Evolutionary conservation across 495 filamentous ascomycete genomes (phyloP).

Genomic region (Hyaloscypha variabilis): DNA sequence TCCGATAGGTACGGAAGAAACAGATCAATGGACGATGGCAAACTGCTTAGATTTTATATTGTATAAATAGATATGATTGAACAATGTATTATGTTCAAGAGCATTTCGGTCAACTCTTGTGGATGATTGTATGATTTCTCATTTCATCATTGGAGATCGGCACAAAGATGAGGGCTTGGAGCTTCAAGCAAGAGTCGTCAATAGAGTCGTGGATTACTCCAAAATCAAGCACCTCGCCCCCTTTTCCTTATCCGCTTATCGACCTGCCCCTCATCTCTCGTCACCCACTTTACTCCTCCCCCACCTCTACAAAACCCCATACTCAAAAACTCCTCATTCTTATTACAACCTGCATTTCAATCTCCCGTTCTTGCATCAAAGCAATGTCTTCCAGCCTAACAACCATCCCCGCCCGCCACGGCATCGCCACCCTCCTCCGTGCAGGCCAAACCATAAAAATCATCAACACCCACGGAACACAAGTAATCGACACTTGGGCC

Average conservation of each 20-base stretch:
- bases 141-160: no score
- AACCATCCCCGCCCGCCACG: slow-evolving; percentile 45
- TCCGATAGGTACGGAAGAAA: slow-evolving; percentile 49
- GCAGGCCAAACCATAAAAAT: slow-evolving; percentile 48
- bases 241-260: neutral
- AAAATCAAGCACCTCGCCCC: neutral
- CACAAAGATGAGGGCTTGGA: no score
- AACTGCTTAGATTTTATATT: slow-evolving; percentile 20
- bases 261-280: neutral
- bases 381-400: neutral
- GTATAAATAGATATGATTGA: slow-evolving; percentile 13
- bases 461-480: slow-evolving; percentile 53
- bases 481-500: slow-evolving; percentile 51
- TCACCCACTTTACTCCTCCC: neutral
- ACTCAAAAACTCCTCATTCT: neutral
- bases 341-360: neutral
- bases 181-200: neutral
- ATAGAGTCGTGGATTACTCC: neutral
- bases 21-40: slow-evolving; percentile 55
- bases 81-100: neutral
- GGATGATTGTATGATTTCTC: no score
- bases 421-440: slow-evolving; percentile 41
- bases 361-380: neutral
- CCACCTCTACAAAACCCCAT: neutral
- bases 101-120: neutral